A percentile compares a stretch with the other conserved stretches of the same genome.
Evolutionary conservation across 164 flowering plant genomes (phyloP).

Genomic region (Malania oleifera): DNA sequence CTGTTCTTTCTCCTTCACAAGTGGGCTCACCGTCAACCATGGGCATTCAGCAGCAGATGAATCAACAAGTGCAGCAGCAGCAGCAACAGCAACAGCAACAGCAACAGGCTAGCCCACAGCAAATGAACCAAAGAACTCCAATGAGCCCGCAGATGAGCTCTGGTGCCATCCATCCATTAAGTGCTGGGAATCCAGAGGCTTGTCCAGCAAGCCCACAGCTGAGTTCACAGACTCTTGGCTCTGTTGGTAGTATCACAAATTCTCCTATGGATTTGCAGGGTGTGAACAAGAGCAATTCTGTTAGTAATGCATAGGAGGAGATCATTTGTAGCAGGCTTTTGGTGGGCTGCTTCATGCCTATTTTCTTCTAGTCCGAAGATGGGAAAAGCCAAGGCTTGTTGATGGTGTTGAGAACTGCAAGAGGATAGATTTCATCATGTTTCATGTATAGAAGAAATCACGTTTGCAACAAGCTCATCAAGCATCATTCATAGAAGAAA

Average conservation of each 20-base stretch:
- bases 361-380: too few relatives aligned
- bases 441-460: too few relatives aligned
- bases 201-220: slow-evolving; percentile 73
- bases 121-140: slow-evolving; percentile 30
- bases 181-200: too few relatives aligned
- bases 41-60: slow-evolving; percentile 44
- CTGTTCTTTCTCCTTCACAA: slow-evolving; percentile 59
- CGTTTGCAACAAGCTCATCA: too few relatives aligned
- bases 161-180: slow-evolving; percentile 44
- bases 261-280: slow-evolving; percentile 85
- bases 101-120: slow-evolving; percentile 49
- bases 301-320: slow-evolving; percentile 21
- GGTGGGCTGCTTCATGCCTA: too few relatives aligned
- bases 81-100: slow-evolving; percentile 46
- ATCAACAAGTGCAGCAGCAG: slow-evolving; percentile 36
- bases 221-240: slow-evolving; percentile 92
- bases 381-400: too few relatives aligned
- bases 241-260: slow-evolving; percentile 81
- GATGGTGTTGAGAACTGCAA: too few relatives aligned
- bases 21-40: slow-evolving; percentile 69
- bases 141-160: slow-evolving; percentile 20
- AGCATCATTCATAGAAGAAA: too few relatives aligned
- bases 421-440: too few relatives aligned
- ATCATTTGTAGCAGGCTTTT: too few relatives aligned
- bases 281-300: slow-evolving; percentile 64